Conservation (phyloP, 139 green algal genomes). For the Microglena sp. region DNA sequence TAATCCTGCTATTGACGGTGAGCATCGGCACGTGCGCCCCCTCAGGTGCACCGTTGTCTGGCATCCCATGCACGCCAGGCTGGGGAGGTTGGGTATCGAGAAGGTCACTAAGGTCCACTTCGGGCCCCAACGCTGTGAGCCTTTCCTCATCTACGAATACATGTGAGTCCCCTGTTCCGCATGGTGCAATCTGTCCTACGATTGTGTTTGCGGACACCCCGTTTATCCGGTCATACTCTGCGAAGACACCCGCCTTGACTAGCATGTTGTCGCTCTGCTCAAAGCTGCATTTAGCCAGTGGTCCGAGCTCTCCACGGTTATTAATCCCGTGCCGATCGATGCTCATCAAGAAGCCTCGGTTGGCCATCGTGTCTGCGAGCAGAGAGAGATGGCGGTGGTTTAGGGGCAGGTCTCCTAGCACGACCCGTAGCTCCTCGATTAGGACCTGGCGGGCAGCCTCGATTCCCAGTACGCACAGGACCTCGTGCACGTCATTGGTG, state of each 20-base stretch:
- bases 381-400: slow-evolving; percentile 22
- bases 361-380: slow-evolving; percentile 25
- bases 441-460: slow-evolving; percentile 73
- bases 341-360: slow-evolving; percentile 66
- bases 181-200: slow-evolving; percentile 67
- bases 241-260: slow-evolving; percentile 65
- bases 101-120: no score
- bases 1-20: no score
- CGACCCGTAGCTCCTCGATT: background rate
- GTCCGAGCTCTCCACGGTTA: slow-evolving; percentile 56
- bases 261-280: slow-evolving; percentile 88
- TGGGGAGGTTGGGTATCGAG: no score
- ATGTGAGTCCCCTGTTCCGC: slow-evolving; percentile 65
- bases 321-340: slow-evolving; percentile 92
- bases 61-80: no score
- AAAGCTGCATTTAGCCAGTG: slow-evolving; percentile 76
- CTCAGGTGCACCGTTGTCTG: no score
- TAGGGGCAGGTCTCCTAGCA: background rate
- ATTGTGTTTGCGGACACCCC: slow-evolving; percentile 85
- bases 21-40: no score
- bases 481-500: slow-evolving; percentile 69
- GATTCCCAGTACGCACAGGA: slow-evolving; percentile 76
- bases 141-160: slow-evolving; percentile 66
- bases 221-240: slow-evolving; percentile 63
- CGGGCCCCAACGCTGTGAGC: background rate